Percentiles rank a stretch among this genome's conserved stretches.
phyloP scores from a whole-genome alignment of 2,329 filamentous ascomycete species.

The Ceratocystis huliohia region DNA sequence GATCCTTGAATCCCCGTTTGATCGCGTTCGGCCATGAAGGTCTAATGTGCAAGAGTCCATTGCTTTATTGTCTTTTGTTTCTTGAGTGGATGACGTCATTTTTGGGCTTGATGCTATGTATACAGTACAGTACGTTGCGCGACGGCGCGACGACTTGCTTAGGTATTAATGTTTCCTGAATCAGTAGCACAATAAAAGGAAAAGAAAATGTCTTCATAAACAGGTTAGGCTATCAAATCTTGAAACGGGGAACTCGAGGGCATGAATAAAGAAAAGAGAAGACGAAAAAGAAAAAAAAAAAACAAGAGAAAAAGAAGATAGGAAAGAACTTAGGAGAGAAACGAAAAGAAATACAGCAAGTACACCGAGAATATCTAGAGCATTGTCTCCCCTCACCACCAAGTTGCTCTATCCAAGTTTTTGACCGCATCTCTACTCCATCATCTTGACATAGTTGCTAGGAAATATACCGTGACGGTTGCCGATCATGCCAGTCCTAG shows the following conservation, averaged over 20 bases:
- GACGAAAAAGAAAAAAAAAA: conserved; percentile 20
- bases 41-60: too few relatives aligned
- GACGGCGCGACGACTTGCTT: too few relatives aligned
- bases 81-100: too few relatives aligned
- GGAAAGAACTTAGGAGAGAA: neutral
- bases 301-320: conserved; percentile 11
- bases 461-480: conserved; percentile 84
- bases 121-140: too few relatives aligned
- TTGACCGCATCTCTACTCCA: conserved; percentile 30
- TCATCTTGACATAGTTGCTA: conserved; percentile 63
- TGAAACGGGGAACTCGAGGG: neutral
- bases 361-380: too few relatives aligned
- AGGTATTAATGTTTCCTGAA: too few relatives aligned
- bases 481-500: conserved; percentile 77
- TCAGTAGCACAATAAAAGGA: neutral
- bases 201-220: neutral
- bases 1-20: too few relatives aligned
- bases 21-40: too few relatives aligned
- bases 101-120: too few relatives aligned
- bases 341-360: neutral
- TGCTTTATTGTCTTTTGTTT: too few relatives aligned
- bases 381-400: neutral
- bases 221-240: too few relatives aligned
- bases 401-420: neutral
- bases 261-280: neutral